Base-by-base conservation (phyloP, 352 stramenopile genomes). In the Phytophthora foliorum region DNA sequence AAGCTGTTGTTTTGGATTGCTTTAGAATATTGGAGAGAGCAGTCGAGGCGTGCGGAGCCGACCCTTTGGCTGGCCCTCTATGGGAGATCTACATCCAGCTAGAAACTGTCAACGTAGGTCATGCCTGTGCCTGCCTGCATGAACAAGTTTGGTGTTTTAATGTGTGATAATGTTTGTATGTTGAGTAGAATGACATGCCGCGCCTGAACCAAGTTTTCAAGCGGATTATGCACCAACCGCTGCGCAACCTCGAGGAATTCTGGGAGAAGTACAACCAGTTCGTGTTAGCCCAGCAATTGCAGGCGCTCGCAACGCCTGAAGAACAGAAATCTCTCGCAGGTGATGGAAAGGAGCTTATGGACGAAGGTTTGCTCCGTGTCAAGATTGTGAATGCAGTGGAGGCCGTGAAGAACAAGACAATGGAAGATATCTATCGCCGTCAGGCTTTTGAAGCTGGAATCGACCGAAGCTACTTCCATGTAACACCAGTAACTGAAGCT, bases 261-360 rank as follows among this genome's bases (percentile, higher is more conserved):
- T 94, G 86, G 86, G 86, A 94, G 38, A 92, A 91, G 57, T 94
- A 94, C 69, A 94, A 94, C 65, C 84, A 92, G 56, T 94, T 92
- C 69, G 84, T 94, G 21, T 56, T 94, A 19, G 84, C 84, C 5
- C 86, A 94, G 66, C 84, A 90, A 56, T 57, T 94, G 41, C 71
- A 76, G 58, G 79, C 77, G 19, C 53, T 94, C 17, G 86, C 84
- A 22, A 92, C 84, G 19, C 56, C 64, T 7, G 84, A 92, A 29
- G 86, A 94, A 31, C 77, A 91, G 29, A 81, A 84, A 24, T 74
- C 72, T 16, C 76, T 94, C 45, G 76, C 75, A 24, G 79, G 68
- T 0, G 59, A 67, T 39, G 82, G 84, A 24, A 80, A 91, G 21
- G 81, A 87, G 27, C 54, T 86, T 45, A 93, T 94, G 84, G 86